phyloP scores from a whole-genome alignment of 1,284 basidiomycete species.

The Flammula alnicola region DNA sequence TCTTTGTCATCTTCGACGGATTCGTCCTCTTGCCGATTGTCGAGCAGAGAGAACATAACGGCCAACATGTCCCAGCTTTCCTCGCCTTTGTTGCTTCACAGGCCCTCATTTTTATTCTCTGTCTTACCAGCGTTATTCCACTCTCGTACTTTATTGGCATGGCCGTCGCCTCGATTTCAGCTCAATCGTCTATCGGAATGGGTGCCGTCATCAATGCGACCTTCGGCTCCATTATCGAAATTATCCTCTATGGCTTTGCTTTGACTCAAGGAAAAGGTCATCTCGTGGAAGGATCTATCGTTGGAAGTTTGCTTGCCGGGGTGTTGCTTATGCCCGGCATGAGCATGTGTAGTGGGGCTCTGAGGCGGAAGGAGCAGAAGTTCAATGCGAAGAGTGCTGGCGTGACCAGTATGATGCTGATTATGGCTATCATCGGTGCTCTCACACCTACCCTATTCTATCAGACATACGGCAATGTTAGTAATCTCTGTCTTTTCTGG shows the following conservation, averaged over 20 bases:
- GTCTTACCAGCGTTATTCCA: constrained; percentile 93
- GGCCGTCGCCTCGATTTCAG: constrained; percentile 98
- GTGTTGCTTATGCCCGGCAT: constrained; percentile 96
- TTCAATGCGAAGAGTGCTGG: constrained; percentile 99
- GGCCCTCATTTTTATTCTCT: constrained; percentile 84
- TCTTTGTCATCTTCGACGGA: constrained; percentile 95
- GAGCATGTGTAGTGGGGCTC: constrained; percentile 95
- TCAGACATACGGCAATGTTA: constrained; percentile 95
- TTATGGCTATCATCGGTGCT: constrained; percentile 99
- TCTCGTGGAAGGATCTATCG: constrained; percentile 96
- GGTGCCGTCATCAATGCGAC: constrained; percentile 99
- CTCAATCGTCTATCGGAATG: constrained; percentile 98
- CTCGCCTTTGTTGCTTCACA: constrained; percentile 77
- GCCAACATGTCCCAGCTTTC: constrained; percentile 66
- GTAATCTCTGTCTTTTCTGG: constrained; percentile 33
- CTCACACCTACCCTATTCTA: constrained; percentile 97
- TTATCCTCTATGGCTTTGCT: constrained; percentile 92
- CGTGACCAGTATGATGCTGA: constrained; percentile 99
- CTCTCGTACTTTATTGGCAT: constrained; percentile 99
- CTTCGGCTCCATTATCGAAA: constrained; percentile 98
- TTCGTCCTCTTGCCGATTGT: constrained; percentile 80
- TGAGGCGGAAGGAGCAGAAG: constrained; percentile 92
- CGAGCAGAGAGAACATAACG: constrained; percentile 57
- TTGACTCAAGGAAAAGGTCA: constrained; percentile 89
- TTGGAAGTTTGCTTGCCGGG: constrained; percentile 93